A percentile compares a stretch with the other conserved stretches of the same genome.
Conservation (phyloP, 2,329 filamentous ascomycete genomes). For the Colletotrichum lentis region DNA sequence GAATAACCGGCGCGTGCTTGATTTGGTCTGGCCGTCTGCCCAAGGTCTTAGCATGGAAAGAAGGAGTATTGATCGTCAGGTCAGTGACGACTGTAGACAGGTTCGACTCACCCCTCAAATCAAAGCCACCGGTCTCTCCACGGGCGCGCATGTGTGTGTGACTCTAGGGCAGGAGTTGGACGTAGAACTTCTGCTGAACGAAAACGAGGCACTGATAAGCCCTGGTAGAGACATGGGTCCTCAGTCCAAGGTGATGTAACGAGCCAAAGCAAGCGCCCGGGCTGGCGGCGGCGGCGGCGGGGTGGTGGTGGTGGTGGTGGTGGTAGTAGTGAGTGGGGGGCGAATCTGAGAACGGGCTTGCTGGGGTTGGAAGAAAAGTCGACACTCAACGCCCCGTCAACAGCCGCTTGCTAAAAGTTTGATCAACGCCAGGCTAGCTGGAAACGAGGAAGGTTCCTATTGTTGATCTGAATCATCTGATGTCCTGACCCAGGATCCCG, state of each 20-base stretch:
- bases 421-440: conserved; percentile 32
- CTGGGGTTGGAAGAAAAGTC: conserved; percentile 18
- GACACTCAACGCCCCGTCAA: conserved; percentile 28
- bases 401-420: conserved; percentile 23
- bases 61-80: conserved; percentile 8
- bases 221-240: conserved; percentile 34
- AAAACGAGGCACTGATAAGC: conserved; percentile 31
- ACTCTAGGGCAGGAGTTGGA: conserved; percentile 14
- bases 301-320: neutral
- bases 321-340: conserved; percentile 31
- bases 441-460: conserved; percentile 27
- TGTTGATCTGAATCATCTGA: conserved; percentile 34
- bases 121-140: conserved; percentile 12
- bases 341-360: conserved; percentile 32
- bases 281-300: conserved; percentile 14
- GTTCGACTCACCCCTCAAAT: conserved; percentile 29
- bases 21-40: conserved; percentile 14
- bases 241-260: conserved; percentile 33
- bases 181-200: conserved; percentile 29
- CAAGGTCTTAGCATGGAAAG: conserved; percentile 28
- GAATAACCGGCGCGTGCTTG: neutral
- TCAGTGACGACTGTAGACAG: conserved; percentile 5
- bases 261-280: conserved; percentile 33
- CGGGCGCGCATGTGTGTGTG: conserved; percentile 12
- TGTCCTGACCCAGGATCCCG: conserved; percentile 19